phyloP scores from a whole-genome alignment of 805 yeast genomes.

The Barnettozyma sp. region DNA sequence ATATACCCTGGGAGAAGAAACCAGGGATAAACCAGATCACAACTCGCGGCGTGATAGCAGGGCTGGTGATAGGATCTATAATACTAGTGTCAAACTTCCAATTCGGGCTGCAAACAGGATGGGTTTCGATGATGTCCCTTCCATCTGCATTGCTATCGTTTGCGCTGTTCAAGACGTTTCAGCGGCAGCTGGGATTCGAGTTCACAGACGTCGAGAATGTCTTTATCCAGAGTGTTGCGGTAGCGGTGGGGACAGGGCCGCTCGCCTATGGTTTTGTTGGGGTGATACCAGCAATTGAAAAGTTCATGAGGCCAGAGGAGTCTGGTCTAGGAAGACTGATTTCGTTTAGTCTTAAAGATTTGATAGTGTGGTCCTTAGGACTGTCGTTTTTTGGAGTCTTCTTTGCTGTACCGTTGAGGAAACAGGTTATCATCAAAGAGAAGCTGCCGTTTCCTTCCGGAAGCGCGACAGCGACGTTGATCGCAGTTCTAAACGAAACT shows the following conservation, averaged over 20 bases:
- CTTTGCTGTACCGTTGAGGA: conserved; percentile 83
- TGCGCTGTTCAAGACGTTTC: conserved; percentile 64
- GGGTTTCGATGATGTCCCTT: conserved; percentile 99
- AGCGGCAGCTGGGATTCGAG: conserved; percentile 31
- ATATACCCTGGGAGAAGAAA: conserved; percentile 30
- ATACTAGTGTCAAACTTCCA: conserved; percentile 89
- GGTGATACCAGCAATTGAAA: conserved; percentile 91
- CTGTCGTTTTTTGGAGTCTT: conserved; percentile 93
- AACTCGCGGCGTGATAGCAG: conserved; percentile 63
- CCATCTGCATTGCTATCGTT: conserved; percentile 89
- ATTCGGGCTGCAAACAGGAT: conserved; percentile 94
- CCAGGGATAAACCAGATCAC: conserved; percentile 61
- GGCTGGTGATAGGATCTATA: conserved; percentile 78
- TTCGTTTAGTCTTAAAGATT: conserved; percentile 39
- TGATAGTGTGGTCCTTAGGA: conserved; percentile 78
- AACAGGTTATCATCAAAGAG: conserved; percentile 81
- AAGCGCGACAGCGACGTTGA: conserved; percentile 89
- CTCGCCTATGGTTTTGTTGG: conserved; percentile 93
- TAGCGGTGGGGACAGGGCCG: conserved; percentile 97
- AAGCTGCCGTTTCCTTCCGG: conserved; percentile 93
- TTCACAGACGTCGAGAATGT: conserved; percentile 93
- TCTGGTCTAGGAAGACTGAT: conserved; percentile 46
- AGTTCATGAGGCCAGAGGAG: conserved; percentile 72
- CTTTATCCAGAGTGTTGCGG: conserved; percentile 84
- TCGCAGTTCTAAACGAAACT: conserved; percentile 77